Conservation (phyloP, 495 filamentous ascomycete species). For the Aspergillus cavernicola region DNA sequence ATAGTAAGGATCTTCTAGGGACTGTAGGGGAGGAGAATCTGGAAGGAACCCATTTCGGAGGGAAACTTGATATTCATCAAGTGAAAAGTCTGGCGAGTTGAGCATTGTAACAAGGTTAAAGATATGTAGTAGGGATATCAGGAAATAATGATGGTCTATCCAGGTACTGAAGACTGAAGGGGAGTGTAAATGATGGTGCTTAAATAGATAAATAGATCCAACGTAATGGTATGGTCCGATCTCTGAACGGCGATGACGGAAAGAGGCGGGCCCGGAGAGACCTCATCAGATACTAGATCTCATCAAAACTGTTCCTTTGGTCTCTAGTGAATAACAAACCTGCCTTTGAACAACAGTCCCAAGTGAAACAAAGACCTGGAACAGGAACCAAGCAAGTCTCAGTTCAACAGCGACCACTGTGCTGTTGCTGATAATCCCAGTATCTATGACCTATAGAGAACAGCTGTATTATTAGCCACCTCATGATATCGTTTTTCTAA, state of each 20-base stretch:
- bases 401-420: not conserved
- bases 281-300: not conserved
- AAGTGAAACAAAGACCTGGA: not conserved
- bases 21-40: constrained; percentile 64
- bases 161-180: not conserved
- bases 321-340: not conserved
- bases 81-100: constrained; percentile 60
- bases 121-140: not conserved
- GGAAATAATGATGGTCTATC: not conserved
- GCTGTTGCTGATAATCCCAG: too few species aligned
- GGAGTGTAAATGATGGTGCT: not conserved
- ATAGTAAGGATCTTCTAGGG: constrained; percentile 80
- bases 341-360: not conserved
- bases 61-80: constrained; percentile 81
- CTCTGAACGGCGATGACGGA: not conserved
- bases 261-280: constrained; percentile 4
- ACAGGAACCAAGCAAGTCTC: too few species aligned
- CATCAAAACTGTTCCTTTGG: not conserved
- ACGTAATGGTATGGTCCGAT: not conserved
- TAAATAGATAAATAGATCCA: constrained; percentile 4
- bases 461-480: too few species aligned
- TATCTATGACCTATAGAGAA: too few species aligned
- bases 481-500: too few species aligned
- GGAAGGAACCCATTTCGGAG: constrained; percentile 83
- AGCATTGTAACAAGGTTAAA: constrained; percentile 54